Evolutionary conservation across 495 filamentous ascomycete species (phyloP), one percentile per base, ranked within the genome.

Genomic region (Neurospora intermedia): DNA sequence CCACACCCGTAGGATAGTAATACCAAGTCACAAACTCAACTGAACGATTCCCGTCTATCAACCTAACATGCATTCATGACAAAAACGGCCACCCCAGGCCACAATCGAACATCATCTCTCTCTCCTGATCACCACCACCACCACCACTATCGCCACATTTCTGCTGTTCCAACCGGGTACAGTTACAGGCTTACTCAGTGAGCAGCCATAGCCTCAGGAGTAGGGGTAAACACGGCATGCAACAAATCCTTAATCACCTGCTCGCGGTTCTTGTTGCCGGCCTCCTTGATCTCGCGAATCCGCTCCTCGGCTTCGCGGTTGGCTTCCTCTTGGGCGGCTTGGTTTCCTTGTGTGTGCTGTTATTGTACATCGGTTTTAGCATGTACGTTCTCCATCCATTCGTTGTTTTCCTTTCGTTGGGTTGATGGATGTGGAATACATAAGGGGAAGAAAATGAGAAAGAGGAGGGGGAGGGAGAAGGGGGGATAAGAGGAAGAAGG

Each of bases 341-440:
- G 92, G 87, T 94, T 95, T 80, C 92, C 93, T 79, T 91, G 91
- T 72, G 91, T 90, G 82, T 97, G 93, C 93, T 38, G 6, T 94
- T 94, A 62, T 73, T 39, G 45, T 43, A 4, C 6, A 8, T 18
- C 6, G 0, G 5, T 43, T 38, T 38, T n/a, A 45, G 15, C 15
- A 43, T 6, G 16, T 15, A 38, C 42, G 42, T 43, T 43, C 13
- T 43, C 42, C 10, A n/a, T 9, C 48, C 45, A 38, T 38, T 38
- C 4, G 35, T 38, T 38, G 6, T 6, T 40, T 40, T n/a, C 39
- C 42, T 62, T 39, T 18, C 7, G 42, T 5, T 40, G 41, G 39
- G 46, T 18, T 18, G 35, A n/a, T 9, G 2, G 10, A 18, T 74
- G 45, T 70, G 43, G 69, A 48, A 38, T 4, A 38, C 5, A 38